Evolutionary conservation across 805 yeast genomes (phyloP).

Genomic region (Saccharomycopsis guyanensis): DNA sequence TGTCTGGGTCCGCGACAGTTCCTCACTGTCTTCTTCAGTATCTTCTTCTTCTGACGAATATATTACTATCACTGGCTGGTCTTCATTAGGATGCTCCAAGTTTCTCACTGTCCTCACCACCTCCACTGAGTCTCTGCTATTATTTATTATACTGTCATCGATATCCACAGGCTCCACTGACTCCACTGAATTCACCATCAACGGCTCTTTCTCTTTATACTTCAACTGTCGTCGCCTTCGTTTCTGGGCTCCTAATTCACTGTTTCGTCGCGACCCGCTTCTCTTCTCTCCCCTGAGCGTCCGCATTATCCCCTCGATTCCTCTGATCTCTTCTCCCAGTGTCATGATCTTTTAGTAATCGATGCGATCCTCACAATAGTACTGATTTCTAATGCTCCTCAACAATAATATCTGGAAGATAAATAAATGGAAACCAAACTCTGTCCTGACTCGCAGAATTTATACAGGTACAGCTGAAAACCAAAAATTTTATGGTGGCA

Average conservation of each 20-base stretch:
- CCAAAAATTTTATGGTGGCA: too few relatives aligned
- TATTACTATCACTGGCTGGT: constrained; percentile 1
- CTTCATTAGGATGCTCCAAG: background rate
- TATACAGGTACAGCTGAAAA: too few relatives aligned
- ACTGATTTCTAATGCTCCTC: background rate
- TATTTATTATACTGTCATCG: constrained; percentile 9
- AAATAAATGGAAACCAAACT: too few relatives aligned
- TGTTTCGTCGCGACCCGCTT: background rate
- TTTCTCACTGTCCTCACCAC: background rate
- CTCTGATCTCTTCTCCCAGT: background rate
- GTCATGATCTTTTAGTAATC: too few relatives aligned
- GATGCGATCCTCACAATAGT: background rate
- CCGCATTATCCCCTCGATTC: background rate
- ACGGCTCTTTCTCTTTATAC: background rate
- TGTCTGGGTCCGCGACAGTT: constrained; percentile 20
- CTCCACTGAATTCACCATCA: background rate
- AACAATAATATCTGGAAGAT: too few relatives aligned
- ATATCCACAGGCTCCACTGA: background rate
- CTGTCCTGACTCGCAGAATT: too few relatives aligned
- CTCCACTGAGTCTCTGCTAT: constrained; percentile 20
- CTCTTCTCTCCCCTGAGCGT: background rate
- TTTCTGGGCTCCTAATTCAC: background rate
- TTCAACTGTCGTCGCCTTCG: too few relatives aligned
- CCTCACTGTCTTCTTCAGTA: constrained; percentile 15
- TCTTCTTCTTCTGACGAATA: constrained; percentile 23